Conservation (phyloP, 2,329 filamentous ascomycete species). For the Fusarium mundagurra region DNA sequence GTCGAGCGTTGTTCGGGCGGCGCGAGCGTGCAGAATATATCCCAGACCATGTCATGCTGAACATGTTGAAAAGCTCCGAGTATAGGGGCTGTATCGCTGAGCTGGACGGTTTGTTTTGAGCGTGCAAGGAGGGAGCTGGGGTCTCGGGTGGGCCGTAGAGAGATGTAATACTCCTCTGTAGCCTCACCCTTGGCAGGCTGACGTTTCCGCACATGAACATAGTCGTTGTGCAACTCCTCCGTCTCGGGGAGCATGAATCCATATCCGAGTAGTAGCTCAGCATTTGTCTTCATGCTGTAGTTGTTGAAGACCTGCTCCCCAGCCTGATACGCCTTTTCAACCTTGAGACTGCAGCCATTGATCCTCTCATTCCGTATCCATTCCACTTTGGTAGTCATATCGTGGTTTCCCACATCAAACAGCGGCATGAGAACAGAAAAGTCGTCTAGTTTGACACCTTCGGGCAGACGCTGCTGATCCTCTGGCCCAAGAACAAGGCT, state of each 20-base stretch:
- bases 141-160: conserved; percentile 59
- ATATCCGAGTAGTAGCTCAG: conserved; percentile 72
- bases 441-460: conserved; percentile 57
- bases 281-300: conserved; percentile 79
- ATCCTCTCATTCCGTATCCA: conserved; percentile 64
- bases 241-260: conserved; percentile 66
- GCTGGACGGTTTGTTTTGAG: conserved; percentile 50
- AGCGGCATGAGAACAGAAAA: conserved; percentile 76
- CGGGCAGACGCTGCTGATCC: conserved; percentile 42
- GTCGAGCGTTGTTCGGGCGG: conserved; percentile 45
- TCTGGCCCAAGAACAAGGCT: conserved; percentile 61
- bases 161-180: conserved; percentile 61
- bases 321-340: conserved; percentile 54
- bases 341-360: conserved; percentile 54
- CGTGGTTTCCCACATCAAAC: conserved; percentile 78
- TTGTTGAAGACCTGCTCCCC: conserved; percentile 74
- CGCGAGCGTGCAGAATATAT: conserved; percentile 55
- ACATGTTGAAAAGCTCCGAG: conserved; percentile 59
- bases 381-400: conserved; percentile 65
- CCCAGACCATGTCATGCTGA: conserved; percentile 63
- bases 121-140: conserved; percentile 59
- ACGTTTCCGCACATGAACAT: conserved; percentile 64
- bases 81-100: conserved; percentile 39
- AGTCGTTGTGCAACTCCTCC: conserved; percentile 65
- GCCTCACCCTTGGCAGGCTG: conserved; percentile 29